Base-by-base conservation (phyloP, 352 stramenopile genomes). In the Phytophthora pinifolia region DNA sequence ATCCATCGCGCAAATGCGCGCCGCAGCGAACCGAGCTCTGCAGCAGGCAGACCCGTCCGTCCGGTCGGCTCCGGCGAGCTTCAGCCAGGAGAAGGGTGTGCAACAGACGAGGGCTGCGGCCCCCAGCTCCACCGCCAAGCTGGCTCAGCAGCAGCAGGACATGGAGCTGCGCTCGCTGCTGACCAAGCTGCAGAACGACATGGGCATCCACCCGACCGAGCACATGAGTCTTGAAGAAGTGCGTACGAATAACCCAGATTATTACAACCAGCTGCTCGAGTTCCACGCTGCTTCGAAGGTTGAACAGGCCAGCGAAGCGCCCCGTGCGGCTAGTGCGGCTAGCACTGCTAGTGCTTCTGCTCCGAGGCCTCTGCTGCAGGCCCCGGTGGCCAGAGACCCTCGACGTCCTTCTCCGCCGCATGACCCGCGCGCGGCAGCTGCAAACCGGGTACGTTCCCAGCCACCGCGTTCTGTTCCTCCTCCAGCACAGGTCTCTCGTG, bases 171-270 rank as follows among this genome's bases (percentile, higher is more conserved):
- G 85, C 3, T 79, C 74, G 9, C 70, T 94, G 36, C 67, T 94
- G 17, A 92, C 82, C n/a, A 78, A 85, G 60, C 65, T 94, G 22
- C 85, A 94, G 62, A 94, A 92, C 39, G 85, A 94, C 36, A 92
- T 93, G 79, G 79, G 74, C 2, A 92, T 94, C 48, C 85, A 94
- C 54, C 85, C 85, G 38, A 91, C 83, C 1, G 74, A 92, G 55
- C 85, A 94, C 64, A 83, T 94, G 71, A 83, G 77, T 46, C 68
- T 94, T 27, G 85, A 94, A 54, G 79, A 94, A 76, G 85, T 94
- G 56, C 80, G 83, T n/a, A 71, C 79, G 29, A 82, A 91, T 67
- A 93, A 94, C 58, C 83, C 85, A 13, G 79, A 79, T 35, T 92
- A 88, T 70, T 94, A 94, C 59, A 82, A 79, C 39, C 74, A 92